Base-by-base conservation (phyloP, 2,329 filamentous ascomycete species). In the Clarireedia paspali region DNA sequence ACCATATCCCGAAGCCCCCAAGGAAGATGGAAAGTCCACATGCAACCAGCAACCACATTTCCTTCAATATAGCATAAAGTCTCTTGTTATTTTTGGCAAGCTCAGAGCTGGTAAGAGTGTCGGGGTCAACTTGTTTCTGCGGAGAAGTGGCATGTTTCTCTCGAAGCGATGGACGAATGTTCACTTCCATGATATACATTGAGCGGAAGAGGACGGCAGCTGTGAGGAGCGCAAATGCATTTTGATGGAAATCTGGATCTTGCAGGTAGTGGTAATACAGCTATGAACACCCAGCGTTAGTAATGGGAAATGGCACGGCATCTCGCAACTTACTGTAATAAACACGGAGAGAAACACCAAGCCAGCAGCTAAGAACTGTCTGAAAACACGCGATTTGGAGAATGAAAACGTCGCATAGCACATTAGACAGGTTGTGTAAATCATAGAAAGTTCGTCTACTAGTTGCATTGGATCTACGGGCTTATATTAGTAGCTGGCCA, bases 191-290 rank as follows among this genome's bases (percentile, higher is more conserved):
- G 14, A 85, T 77, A 63, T 81, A 86, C 74, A 87, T 82, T 61
- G 62, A 65, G 38, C 67, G 64, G 42, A 84, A 70, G 30, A 89
- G 71, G 6, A 89, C 81, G 50, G 84, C 71, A 10, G 77, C 76
- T 0, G 85, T 88, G 38, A 89, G 55, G 38, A 68, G 47, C 0
- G 83, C 85, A 62, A 87, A 89, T n/a, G 81, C 80, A 64, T 80
- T 85, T 65, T 89, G 85, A 70, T 89, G 86, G 70, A 89, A 89
- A 0, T 76, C 73, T 0, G 86, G 86, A 60, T 89, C 83, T 70
- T 88, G 83, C 2, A 88, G 75, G 64, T 88, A 87, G 68, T 89
- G 85, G 69, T 89, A 89, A 66, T 88, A 88, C 9, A 81, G 70
- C 15, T 60, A 17, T 59, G 36, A 34, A 27, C 12, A 45, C 30